A percentile compares a stretch with the other conserved stretches of the same genome.
Conservation (phyloP, 2,329 filamentous ascomycete species). For the Claviceps sp. region DNA sequence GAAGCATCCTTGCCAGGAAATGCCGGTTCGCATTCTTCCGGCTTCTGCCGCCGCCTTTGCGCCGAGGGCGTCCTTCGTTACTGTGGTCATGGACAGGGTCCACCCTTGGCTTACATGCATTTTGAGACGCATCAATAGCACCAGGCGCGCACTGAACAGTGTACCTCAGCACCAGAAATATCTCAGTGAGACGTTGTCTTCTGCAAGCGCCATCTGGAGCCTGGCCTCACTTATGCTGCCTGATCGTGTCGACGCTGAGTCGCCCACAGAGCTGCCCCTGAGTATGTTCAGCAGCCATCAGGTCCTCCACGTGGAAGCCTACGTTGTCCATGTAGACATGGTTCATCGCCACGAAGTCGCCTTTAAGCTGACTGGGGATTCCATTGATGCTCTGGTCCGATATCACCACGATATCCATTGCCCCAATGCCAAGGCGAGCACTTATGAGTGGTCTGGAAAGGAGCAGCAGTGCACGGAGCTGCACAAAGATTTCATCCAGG, state of each 20-base stretch:
- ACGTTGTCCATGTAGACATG: conserved; percentile 98
- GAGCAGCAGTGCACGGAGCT: conserved; percentile 93
- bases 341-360: conserved; percentile 94
- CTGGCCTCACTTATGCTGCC: conserved; percentile 85
- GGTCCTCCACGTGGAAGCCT: conserved; percentile 86
- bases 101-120: conserved; percentile 96
- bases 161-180: conserved; percentile 91
- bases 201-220: conserved; percentile 84
- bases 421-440: conserved; percentile 74
- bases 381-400: conserved; percentile 84
- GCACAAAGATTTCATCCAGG: conserved; percentile 91
- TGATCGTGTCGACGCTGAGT: conserved; percentile 74
- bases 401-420: conserved; percentile 96
- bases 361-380: conserved; percentile 91
- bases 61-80: conserved; percentile 77
- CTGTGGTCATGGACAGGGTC: conserved; percentile 85
- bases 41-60: conserved; percentile 95
- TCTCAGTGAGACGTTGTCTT: conserved; percentile 86
- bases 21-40: conserved; percentile 88
- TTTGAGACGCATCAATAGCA: conserved; percentile 88
- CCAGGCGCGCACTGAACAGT: conserved; percentile 95
- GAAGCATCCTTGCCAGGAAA: conserved; percentile 25
- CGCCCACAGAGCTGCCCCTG: conserved; percentile 73
- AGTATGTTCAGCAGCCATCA: conserved; percentile 76
- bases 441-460: conserved; percentile 94